A percentile compares a stretch with the other conserved stretches of the same genome.
These are phyloP conservation scores for Apiotrichum laibachii DNA, from an alignment of 1,284 basidiomycete species.

Conservation along the genomic window DNA sequence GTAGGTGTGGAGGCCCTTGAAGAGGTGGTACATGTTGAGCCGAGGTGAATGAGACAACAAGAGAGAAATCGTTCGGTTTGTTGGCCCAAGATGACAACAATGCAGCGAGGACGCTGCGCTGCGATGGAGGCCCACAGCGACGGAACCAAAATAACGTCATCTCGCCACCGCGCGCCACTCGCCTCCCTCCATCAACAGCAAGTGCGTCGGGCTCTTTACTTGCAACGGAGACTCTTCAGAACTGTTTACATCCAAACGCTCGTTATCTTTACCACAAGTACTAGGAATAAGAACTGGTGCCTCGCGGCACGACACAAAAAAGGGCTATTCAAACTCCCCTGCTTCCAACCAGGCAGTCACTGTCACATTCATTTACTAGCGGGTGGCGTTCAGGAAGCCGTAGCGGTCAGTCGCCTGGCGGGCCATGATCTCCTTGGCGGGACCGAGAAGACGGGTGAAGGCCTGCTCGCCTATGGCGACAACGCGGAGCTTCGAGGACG, in stretches of 20 bases:
- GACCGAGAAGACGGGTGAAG: constrained; percentile 90
- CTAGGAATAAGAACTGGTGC: background rate
- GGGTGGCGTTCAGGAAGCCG: constrained; percentile 22
- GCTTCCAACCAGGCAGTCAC: background rate
- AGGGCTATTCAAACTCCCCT: too few species aligned
- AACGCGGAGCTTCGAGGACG: constrained; percentile 74
- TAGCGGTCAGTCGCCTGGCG: constrained; percentile 50
- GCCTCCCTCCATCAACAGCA: too few species aligned
- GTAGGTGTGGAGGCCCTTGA: constrained; percentile 84
- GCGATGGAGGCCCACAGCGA: background rate
- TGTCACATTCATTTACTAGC: background rate
- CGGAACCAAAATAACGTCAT: constrained; percentile 1
- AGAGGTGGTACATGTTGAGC: constrained; percentile 71
- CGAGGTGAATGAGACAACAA: background rate
- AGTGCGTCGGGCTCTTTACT: background rate
- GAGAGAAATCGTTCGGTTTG: too few species aligned
- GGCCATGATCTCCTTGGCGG: constrained; percentile 56
- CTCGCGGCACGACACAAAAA: background rate
- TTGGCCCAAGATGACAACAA: background rate
- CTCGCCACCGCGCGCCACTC: background rate
- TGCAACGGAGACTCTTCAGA: constrained; percentile 1
- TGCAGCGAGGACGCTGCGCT: background rate
- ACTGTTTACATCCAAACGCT: background rate
- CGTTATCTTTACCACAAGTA: constrained; percentile 6
- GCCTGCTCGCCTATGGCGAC: constrained; percentile 90